phyloP scores from a whole-genome alignment of 176 grass and related monocot genomes.

The Oryza glaberrima region DNA sequence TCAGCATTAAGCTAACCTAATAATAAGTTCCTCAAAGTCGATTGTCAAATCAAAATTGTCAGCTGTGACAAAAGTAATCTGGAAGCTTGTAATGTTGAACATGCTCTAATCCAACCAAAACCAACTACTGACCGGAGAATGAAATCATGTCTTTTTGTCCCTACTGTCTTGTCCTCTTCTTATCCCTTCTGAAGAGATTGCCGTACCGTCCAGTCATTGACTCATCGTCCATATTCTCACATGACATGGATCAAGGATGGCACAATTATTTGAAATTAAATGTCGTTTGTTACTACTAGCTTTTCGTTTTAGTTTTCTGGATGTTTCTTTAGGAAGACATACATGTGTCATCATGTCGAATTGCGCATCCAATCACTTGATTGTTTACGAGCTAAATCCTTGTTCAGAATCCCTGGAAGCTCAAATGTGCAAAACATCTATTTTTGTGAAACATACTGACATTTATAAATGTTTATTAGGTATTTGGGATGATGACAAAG shows the following conservation, averaged over 20 bases:
- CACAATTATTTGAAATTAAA: constrained; percentile 9
- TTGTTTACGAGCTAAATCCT: background rate
- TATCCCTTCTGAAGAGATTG: constrained; percentile 2
- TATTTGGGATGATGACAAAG: constrained; percentile 95
- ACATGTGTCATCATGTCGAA: background rate
- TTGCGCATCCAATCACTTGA: background rate
- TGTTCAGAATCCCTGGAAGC: background rate
- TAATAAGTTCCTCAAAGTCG: constrained; percentile 1
- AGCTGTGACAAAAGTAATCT: constrained; percentile 18
- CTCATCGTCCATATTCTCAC: background rate
- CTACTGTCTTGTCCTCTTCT: background rate
- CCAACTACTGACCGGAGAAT: background rate
- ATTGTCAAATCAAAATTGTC: constrained; percentile 25
- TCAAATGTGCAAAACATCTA: background rate
- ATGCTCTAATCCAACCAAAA: constrained; percentile 11
- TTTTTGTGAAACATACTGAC: constrained; percentile 35
- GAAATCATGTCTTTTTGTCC: background rate
- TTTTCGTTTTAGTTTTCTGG: background rate
- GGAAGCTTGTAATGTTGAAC: constrained; percentile 25
- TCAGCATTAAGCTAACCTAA: background rate
- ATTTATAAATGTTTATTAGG: constrained; percentile 45
- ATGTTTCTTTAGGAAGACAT: background rate
- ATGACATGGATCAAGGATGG: background rate
- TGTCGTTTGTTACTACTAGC: background rate
- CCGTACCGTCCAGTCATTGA: background rate